Conservation (phyloP, 202 grass and related monocot species). For the Carex arenaria region DNA sequence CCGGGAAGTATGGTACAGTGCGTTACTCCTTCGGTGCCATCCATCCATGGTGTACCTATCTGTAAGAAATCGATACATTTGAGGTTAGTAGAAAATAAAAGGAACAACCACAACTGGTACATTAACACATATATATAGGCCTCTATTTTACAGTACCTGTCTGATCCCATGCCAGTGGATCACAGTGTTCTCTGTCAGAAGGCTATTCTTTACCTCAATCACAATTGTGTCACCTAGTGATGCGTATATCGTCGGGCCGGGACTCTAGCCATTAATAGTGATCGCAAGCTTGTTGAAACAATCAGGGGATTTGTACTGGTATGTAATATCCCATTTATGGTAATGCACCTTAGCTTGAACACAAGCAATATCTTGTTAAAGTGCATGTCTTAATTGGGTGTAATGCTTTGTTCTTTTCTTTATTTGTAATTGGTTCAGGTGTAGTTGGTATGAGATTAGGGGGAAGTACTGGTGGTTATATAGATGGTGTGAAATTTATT, state of each 20-base stretch:
- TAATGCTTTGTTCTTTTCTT: background rate
- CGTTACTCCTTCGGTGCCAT: slow-evolving; percentile 55
- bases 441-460: background rate
- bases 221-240: slow-evolving; percentile 53
- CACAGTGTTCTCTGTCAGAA: slow-evolving; percentile 57
- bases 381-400: background rate
- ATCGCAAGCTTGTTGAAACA: slow-evolving; percentile 53
- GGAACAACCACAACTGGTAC: background rate
- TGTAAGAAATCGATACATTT: background rate
- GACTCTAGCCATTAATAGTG: slow-evolving; percentile 46
- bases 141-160: slow-evolving; percentile 23
- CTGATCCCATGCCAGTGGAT: slow-evolving; percentile 89
- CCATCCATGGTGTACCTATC: slow-evolving; percentile 62
- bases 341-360: slow-evolving; percentile 17
- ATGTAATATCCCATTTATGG: slow-evolving; percentile 54
- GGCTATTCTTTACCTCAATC: slow-evolving; percentile 38
- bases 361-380: background rate
- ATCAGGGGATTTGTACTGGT: slow-evolving; percentile 52
- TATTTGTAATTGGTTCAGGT: background rate
- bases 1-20: slow-evolving; percentile 52
- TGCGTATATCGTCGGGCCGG: slow-evolving; percentile 53
- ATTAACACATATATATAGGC: background rate
- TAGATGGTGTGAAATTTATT: background rate
- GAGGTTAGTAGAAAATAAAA: background rate
- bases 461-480: background rate